Base-by-base conservation (phyloP, 768 basidiomycete species). In the Suillus fuscotomentosus region DNA sequence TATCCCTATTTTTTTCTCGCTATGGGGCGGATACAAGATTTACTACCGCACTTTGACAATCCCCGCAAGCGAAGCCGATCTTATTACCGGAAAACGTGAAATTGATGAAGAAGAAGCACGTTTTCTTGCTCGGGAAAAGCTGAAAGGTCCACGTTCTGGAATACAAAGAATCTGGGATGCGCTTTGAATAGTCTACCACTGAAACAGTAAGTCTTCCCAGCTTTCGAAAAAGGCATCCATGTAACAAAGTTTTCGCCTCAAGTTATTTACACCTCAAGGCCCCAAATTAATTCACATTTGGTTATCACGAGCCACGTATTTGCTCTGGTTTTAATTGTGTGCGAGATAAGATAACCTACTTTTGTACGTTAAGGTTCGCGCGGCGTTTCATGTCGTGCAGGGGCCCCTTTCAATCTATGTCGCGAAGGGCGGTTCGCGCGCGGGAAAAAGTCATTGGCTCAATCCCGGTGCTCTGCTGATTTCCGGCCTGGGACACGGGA, bases 21-120 rank as follows among this genome's bases (percentile, higher is more conserved):
- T 65, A 20, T 66, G 65, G 62, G 51, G 61, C 55, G 65, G 66
- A 67, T 63, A 66, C 70, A 71, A 76, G 65, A 64, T 72, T 70
- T 66, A 67, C 71, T 71, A 66, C 65, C 61, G 67, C 51, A 68
- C 66, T 38, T 61, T 31, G 15, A 65, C 66, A 39, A 65, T 72
- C 66, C 79, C 81, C 15, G 71, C 80, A 5, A 75, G 79, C 41
- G 78, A 86, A 61, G 84, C 88, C 53, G 88, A 92, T 71, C 81
- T 90, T 27, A 73, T 86, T 45, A 83, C 83, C 10, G 87, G 86
- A 20, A 79, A 86, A 66, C 76, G 80, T 39, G 81, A 81, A 65
- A 88, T 90, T 60, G 83, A 89, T 66, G 86, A 87, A 55, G 86
- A 88, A 69, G 88, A 90, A 70, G 77, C 81, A 66, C 76, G 71